Base-by-base conservation (phyloP, 2,329 filamentous ascomycete species). In the Colletotrichum graminicola region DNA sequence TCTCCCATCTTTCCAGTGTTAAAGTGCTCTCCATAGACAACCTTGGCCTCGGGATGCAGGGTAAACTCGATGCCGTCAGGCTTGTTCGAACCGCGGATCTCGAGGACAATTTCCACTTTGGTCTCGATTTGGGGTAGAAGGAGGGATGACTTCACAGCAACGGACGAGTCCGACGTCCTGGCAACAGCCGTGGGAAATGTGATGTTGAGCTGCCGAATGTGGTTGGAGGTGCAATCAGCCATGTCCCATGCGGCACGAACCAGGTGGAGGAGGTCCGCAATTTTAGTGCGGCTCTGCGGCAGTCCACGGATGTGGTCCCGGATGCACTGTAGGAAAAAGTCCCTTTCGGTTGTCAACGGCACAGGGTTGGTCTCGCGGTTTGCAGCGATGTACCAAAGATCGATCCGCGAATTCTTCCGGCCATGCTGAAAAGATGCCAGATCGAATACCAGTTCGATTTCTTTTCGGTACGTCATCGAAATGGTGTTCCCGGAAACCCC, bases 21-120 rank as follows among this genome's bases (percentile, higher is more conserved):
- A 79, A 95, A 94, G 71, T 88, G 86, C 81, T 95, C 93, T 0
- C 93, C 93, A 78, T 96, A 96, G 2, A 94, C 84, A 1, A 95
- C 89, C 63, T 84, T 85, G 0, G 90, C 92, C 29, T 82, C 83
- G 1, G 87, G 84, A 7, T 81, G 81, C 32, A 92, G 82, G 18
- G 80, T 79, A 45, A 93, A 84, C 1, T 88, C 85, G 14, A 91
- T 81, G 4, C 86, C 85, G n/a, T 84, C 82, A 1, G 82, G 81
- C 0, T 81, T 81, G 60, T 80, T 83, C 12, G 80, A 79, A 2
- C 86, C 82, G 0, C 80, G 82, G 32, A 95, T 79, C 21, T 85
- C 84, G 67, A 95, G 84, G 0, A 79, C 81, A 1, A 92, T 84
- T 74, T 91, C 87, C 2, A 95, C 87, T 75, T 93, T 93, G 0